phyloP scores from a whole-genome alignment of 257 asterid genomes.

The Linderniella brevidens region DNA sequence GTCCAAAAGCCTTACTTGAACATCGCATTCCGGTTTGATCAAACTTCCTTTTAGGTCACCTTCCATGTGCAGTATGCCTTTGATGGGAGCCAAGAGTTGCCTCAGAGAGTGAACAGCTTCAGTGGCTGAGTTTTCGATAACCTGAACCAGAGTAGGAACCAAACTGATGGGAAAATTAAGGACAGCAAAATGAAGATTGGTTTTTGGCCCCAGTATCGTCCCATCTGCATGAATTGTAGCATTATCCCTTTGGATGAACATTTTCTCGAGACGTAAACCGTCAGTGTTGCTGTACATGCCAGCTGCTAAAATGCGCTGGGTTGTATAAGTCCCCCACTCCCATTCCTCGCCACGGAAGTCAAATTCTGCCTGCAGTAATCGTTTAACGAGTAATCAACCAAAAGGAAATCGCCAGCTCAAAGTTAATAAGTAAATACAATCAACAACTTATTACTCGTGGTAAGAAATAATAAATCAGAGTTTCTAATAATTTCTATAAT shows the following conservation, averaged over 20 bases:
- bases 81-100: conserved; percentile 76
- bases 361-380: conserved; percentile 60
- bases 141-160: conserved; percentile 85
- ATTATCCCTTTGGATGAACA: conserved; percentile 89
- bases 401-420: neutral
- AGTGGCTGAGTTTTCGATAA: conserved; percentile 80
- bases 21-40: conserved; percentile 94
- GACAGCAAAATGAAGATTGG: conserved; percentile 91
- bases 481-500: too few relatives aligned
- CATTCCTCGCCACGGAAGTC: conserved; percentile 98
- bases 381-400: conserved; percentile 1
- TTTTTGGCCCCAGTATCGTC: conserved; percentile 84
- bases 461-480: too few relatives aligned
- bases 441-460: too few relatives aligned
- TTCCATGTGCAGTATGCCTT: conserved; percentile 96
- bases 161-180: conserved; percentile 88
- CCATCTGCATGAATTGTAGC: conserved; percentile 99
- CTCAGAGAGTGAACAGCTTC: conserved; percentile 87
- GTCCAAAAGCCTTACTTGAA: conserved; percentile 94
- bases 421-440: neutral
- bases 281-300: conserved; percentile 91
- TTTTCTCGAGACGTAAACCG: conserved; percentile 93
- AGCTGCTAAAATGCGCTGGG: conserved; percentile 91
- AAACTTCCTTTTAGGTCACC: conserved; percentile 97
- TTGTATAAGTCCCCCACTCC: conserved; percentile 97